phyloP scores from a whole-genome alignment of 257 asterid genomes.

The Solanum chilense region DNA sequence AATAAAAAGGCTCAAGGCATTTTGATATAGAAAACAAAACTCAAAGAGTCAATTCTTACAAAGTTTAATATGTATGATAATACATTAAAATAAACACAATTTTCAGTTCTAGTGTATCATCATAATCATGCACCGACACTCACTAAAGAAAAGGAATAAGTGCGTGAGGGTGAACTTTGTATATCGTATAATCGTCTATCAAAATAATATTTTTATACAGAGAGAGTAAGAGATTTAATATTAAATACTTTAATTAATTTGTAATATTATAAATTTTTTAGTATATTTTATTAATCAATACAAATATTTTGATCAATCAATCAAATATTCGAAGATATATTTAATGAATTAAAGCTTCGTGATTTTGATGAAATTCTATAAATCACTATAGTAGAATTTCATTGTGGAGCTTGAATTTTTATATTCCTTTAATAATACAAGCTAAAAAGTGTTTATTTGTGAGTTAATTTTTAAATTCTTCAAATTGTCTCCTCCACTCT shows the following conservation, averaged over 20 bases:
- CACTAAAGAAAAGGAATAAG: neutral
- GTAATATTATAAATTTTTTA: fast-evolving
- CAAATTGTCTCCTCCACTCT: neutral
- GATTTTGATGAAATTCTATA: neutral
- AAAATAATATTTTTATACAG: neutral
- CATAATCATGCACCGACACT: neutral
- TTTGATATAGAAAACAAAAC: neutral
- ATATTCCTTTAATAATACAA: neutral
- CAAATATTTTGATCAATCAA: neutral
- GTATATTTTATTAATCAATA: neutral
- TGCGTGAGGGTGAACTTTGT: neutral
- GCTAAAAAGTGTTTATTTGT: neutral
- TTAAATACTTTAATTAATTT: too few relatives aligned
- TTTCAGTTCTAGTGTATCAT: neutral
- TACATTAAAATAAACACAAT: neutral
- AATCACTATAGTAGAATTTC: neutral
- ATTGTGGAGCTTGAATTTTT: neutral
- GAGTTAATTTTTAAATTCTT: neutral
- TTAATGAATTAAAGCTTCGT: neutral
- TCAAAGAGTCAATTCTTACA: neutral
- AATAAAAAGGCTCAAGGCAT: neutral
- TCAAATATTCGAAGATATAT: neutral
- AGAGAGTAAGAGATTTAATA: too few relatives aligned
- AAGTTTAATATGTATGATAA: neutral
- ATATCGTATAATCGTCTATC: neutral